Evolutionary conservation across 768 basidiomycete genomes (phyloP).

Genomic region (Boletus rufocinnamomeus): DNA sequence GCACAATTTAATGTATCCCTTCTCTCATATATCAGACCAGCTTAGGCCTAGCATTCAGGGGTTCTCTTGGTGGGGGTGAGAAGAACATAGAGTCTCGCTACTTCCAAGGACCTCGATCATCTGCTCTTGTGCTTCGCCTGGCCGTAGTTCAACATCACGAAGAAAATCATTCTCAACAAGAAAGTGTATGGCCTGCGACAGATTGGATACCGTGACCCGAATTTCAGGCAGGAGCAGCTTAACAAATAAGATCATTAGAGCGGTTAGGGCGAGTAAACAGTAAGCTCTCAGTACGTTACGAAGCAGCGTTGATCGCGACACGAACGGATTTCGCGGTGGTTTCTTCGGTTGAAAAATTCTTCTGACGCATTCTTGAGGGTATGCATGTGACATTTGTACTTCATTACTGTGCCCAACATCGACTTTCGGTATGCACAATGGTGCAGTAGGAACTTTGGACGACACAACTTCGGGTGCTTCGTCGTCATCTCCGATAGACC

Average conservation of each 20-base stretch:
- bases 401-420: conserved; percentile 6
- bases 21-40: not conserved
- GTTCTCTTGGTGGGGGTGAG: not conserved
- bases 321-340: conserved; percentile 64
- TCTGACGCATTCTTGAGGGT: conserved; percentile 14
- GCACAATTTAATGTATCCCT: conserved; percentile 1
- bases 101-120: conserved; percentile 61
- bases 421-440: conserved; percentile 6
- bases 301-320: conserved; percentile 66
- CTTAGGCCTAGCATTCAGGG: not conserved
- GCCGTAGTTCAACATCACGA: conserved; percentile 71
- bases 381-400: conserved; percentile 7
- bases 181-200: conserved; percentile 91
- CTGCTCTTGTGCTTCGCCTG: conserved; percentile 70
- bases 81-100: conserved; percentile 10
- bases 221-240: conserved; percentile 87
- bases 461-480: conserved; percentile 59
- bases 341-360: conserved; percentile 48
- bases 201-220: conserved; percentile 82
- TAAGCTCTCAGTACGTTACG: conserved; percentile 60
- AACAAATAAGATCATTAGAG: conserved; percentile 13
- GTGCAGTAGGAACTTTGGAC: conserved; percentile 44
- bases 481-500: conserved; percentile 39
- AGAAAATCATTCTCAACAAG: conserved; percentile 90
- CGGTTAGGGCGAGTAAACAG: not conserved